These are phyloP conservation scores for Camellia japonica DNA, from an alignment of 148 eudicot species.

Conservation along the genomic window DNA sequence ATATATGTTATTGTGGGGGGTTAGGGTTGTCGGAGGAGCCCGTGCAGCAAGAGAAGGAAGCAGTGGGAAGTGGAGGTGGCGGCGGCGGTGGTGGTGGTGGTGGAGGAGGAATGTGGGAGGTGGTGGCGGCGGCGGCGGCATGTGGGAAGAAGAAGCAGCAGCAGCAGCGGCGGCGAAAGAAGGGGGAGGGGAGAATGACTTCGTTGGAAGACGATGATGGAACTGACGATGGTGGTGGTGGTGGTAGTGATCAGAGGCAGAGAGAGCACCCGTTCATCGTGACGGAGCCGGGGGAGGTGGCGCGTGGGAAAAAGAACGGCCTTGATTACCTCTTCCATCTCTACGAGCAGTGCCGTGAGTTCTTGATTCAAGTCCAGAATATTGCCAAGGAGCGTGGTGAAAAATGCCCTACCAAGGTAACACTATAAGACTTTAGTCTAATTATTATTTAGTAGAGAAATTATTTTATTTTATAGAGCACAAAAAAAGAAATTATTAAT, in stretches of 20 bases:
- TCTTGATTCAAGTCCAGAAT: conserved; percentile 81
- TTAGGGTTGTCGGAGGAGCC: conserved; percentile 85
- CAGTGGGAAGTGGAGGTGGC: conserved; percentile 69
- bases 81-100: conserved; percentile 43
- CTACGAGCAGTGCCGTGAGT: conserved; percentile 91
- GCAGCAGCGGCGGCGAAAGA: conserved; percentile 27
- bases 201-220: conserved; percentile 39
- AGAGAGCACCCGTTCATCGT: conserved; percentile 96
- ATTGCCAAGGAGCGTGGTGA: conserved; percentile 94
- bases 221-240: conserved; percentile 25
- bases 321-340: conserved; percentile 90
- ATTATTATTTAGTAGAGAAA: too few relatives aligned
- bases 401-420: conserved; percentile 97
- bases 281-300: conserved; percentile 98
- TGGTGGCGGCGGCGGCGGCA: conserved; percentile 39
- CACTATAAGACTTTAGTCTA: too few relatives aligned
- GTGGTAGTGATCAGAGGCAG: conserved; percentile 59
- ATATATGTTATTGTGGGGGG: neutral
- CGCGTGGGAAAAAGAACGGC: conserved; percentile 98
- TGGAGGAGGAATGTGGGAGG: conserved; percentile 55
- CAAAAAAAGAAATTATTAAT: too few relatives aligned
- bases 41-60: conserved; percentile 79
- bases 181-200: conserved; percentile 22
- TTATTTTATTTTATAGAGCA: too few relatives aligned
- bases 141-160: conserved; percentile 24